Base-by-base conservation (phyloP, 371 early-diverging fungal species). In the Apophysomyces sp. region DNA sequence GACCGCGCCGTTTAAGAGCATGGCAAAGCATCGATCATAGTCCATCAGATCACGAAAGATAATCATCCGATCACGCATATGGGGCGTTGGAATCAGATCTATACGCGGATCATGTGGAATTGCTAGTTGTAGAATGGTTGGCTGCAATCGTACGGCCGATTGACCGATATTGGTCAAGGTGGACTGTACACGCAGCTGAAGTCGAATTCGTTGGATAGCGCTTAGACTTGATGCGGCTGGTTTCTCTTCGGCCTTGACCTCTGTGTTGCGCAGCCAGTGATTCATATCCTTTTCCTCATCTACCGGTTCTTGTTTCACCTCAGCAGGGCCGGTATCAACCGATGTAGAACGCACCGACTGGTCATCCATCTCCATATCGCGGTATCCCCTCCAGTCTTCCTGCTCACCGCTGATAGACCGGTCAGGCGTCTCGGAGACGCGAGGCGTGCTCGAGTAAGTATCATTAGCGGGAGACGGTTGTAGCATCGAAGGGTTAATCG, bases 11-110 rank as follows among this genome's bases (percentile, higher is more conserved):
- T 67, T 77, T 16, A 81, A 39, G 4, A 86, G 58, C 65, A 84
- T 63, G 24, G 76, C 69, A 60, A 83, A 83, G 24, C 83, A 82
- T 2, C 80, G 80, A 18, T 86, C 86, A 27, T 83, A 79, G 51
- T 86, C 81, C 71, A 78, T 84, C 8, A 71, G 65, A 37, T 80
- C 73, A 55, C 83, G 70, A 54, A 84, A 84, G 7, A 86, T 54
- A 60, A 86, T 86, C 86, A 86, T 86, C 58, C 82, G 66, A 32
- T 84, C 86, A 32, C 85, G 71, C 69, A 83, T 80, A 55, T 80
- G 81, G 3, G 82, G 80, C 30, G 82, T 78, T 4, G 86, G 85
- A 9, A 86, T 74, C 49, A 84, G 55, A 34, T 86, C 86, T 44
- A 86, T 86, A 3, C 85, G 77, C 16, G 86, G 72, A 40, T 86